Conservation (phyloP, 129 eudicot species). For the Helianthus tuberosus region DNA sequence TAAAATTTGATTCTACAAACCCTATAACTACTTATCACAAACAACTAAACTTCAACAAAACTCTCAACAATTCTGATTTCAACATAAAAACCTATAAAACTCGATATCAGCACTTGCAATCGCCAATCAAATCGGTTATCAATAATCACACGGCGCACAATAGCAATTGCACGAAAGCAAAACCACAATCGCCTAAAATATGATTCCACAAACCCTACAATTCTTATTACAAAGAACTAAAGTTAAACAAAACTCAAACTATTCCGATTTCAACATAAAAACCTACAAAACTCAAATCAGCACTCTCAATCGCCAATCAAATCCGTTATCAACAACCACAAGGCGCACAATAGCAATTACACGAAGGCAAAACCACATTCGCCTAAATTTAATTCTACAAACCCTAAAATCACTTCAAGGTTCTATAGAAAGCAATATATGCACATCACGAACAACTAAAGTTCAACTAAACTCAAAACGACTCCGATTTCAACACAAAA, state of each 20-base stretch:
- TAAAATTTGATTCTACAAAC: conserved; percentile 13
- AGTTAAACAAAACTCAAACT: too few relatives aligned
- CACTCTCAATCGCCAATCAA: neutral
- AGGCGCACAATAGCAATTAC: neutral
- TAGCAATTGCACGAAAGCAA: neutral
- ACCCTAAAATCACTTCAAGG: too few relatives aligned
- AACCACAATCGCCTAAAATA: conserved; percentile 11
- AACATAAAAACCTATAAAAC: neutral
- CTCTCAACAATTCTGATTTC: neutral
- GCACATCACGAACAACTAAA: too few relatives aligned
- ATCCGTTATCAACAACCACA: neutral
- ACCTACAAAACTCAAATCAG: neutral
- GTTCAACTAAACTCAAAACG: too few relatives aligned
- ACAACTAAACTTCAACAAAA: neutral
- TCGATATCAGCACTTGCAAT: neutral
- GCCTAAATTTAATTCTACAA: neutral
- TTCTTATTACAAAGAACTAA: too few relatives aligned
- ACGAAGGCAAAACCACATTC: neutral
- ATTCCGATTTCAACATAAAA: neutral
- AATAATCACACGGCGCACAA: neutral
- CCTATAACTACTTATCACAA: neutral
- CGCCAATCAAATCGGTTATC: neutral
- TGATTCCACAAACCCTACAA: neutral
- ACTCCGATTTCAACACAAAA: neutral
- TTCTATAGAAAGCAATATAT: too few relatives aligned